Evolutionary conservation across 371 early-diverging fungal genomes (phyloP).

Genomic region (Saksenaea oblongispora): DNA sequence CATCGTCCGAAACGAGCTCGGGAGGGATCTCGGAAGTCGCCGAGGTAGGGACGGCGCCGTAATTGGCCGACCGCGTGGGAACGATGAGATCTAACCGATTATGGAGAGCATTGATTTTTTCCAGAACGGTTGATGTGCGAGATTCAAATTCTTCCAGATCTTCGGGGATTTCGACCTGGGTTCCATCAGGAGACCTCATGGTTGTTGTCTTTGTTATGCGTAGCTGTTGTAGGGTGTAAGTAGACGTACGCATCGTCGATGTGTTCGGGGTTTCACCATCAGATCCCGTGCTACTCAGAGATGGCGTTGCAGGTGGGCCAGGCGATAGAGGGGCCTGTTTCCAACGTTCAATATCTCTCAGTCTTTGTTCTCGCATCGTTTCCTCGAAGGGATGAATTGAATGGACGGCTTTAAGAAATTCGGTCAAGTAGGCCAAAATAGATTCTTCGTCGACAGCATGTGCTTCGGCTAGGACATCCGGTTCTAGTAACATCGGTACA

Average conservation of each 20-base stretch:
- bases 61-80: conserved; percentile 33
- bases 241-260: conserved; percentile 24
- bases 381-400: conserved; percentile 4
- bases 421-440: conserved; percentile 20
- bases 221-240: conserved; percentile 36
- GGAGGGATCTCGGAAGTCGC: conserved; percentile 13
- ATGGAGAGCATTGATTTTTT: conserved; percentile 36
- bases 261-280: conserved; percentile 7
- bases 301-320: conserved; percentile 9
- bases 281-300: background rate
- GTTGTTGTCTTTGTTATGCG: conserved; percentile 37
- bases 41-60: conserved; percentile 9
- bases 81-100: conserved; percentile 29
- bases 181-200: conserved; percentile 17
- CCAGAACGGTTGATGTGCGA: conserved; percentile 20
- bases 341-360: conserved; percentile 17
- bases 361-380: background rate
- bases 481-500: conserved; percentile 25
- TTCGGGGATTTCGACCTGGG: conserved; percentile 18
- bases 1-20: conserved; percentile 13
- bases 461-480: conserved; percentile 13
- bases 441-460: conserved; percentile 20
- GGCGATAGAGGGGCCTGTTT: conserved; percentile 7
- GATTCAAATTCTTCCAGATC: conserved; percentile 33
- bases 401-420: conserved; percentile 19